Evolutionary conservation across 192 early-diverging fungal species (phyloP), one percentile per base, ranked within the genome.

Genomic region (Helicostylum pulchrum): DNA sequence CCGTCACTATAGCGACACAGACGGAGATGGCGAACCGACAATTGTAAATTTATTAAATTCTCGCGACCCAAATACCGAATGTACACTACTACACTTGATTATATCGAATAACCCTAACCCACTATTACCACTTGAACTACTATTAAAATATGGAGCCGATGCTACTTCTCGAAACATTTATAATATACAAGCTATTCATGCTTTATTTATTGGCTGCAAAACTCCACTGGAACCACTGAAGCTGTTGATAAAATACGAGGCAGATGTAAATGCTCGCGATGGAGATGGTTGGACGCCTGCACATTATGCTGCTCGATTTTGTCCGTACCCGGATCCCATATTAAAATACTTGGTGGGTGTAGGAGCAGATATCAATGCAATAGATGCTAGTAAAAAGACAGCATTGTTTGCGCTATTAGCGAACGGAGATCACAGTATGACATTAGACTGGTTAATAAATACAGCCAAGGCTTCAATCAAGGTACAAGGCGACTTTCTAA

Each of bases 221-320:
- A 31, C 56, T 8, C 67, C 64, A 21, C 32, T 42, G 9, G 56
- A 39, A 47, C 53, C 48, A 4, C 39, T 61, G n/a, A 26, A 15
- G 50, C 50, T 71, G 15, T 57, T 63, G 7, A 31, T 67, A 15
- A 52, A 65, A 0, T 73, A 75, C 50, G 78, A 81, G 14, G 82
- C 83, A 19, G 70, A 90, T 58, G 53, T 76, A 44, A 84, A 90
- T 71, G 65, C 80, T 19, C 72, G 78, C 11, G 87, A 90, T 59
- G 70, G 82, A 8, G 88, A 90, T 49, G 85, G 81, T 15, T 85
- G 83, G 77, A 79, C 84, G 10, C 84, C 83, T 2, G 48, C 84
- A 14, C 76, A 77, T 21, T 75, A 75, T 51, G 69, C 68, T 39
- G 48, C 64, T 23, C 60, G 74, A 11, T 75, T 75, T 26, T 66